Conservation (phyloP, 768 basidiomycete genomes). For the Crassisporium funariophilum region DNA sequence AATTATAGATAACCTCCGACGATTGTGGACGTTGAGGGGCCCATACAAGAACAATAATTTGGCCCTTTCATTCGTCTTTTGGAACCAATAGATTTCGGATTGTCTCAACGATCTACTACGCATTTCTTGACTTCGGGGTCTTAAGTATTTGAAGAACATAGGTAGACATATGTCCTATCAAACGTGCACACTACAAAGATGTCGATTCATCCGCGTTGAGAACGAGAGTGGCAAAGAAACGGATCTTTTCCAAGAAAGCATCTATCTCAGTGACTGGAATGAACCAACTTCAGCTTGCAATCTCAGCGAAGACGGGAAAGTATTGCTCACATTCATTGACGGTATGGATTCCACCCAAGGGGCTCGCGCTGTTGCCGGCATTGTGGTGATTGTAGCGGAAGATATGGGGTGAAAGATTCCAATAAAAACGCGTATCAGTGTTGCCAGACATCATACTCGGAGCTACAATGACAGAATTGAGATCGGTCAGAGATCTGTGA, state of each 20-base stretch:
- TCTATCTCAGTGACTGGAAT: slow-evolving; percentile 48
- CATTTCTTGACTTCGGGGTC: no score
- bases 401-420: slow-evolving; percentile 60
- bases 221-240: slow-evolving; percentile 66
- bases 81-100: no score
- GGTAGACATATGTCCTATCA: no score
- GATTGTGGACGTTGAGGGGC: no score
- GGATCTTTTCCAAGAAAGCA: slow-evolving; percentile 61
- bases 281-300: slow-evolving; percentile 9
- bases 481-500: slow-evolving; percentile 38
- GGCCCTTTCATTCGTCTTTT: no score
- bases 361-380: slow-evolving; percentile 31
- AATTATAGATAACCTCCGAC: no score
- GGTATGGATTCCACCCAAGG: slow-evolving; percentile 58
- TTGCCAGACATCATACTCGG: slow-evolving; percentile 64
- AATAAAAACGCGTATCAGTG: slow-evolving; percentile 63
- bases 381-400: slow-evolving; percentile 66
- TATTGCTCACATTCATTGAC: slow-evolving; percentile 64
- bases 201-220: slow-evolving; percentile 67
- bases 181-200: no score
- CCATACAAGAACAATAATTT: no score
- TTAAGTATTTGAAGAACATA: no score
- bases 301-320: background rate
- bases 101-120: no score
- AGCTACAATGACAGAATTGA: slow-evolving; percentile 43